These are phyloP conservation scores for Chaetomium tenue DNA, from an alignment of 495 filamentous ascomycete species.

Conservation along the genomic window DNA sequence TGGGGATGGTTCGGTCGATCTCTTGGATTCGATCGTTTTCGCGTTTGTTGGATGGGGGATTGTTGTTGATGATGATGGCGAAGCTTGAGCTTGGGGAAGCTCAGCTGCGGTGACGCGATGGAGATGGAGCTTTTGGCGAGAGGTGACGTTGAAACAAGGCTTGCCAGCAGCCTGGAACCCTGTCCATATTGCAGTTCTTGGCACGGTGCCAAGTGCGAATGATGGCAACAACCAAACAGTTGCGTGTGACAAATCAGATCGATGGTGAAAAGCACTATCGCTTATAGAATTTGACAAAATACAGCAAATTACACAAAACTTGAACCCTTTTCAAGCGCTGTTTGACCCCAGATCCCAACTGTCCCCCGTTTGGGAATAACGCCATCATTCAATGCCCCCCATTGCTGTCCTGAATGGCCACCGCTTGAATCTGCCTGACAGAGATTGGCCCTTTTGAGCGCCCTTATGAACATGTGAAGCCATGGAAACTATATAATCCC, in stretches of 20 bases:
- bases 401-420: no score
- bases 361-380: slow-evolving; percentile 16
- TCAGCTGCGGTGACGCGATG: slow-evolving; percentile 10
- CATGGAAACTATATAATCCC: background rate
- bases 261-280: no score
- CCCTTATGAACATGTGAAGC: background rate
- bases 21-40: no score
- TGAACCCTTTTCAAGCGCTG: background rate
- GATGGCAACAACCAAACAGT: background rate
- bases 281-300: no score
- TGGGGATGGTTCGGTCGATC: no score
- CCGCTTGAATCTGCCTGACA: no score
- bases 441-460: no score
- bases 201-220: background rate
- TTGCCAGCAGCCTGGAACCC: slow-evolving; percentile 10
- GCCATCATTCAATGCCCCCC: background rate
- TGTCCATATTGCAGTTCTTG: background rate
- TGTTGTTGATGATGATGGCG: background rate
- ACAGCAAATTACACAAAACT: background rate
- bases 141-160: slow-evolving; percentile 27
- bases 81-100: slow-evolving; percentile 18
- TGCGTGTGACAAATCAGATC: no score
- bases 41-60: background rate
- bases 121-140: background rate
- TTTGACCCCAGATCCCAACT: background rate